Evolutionary conservation across 176 grass and related monocot species (phyloP).

Genomic region (Oryza meridionalis): DNA sequence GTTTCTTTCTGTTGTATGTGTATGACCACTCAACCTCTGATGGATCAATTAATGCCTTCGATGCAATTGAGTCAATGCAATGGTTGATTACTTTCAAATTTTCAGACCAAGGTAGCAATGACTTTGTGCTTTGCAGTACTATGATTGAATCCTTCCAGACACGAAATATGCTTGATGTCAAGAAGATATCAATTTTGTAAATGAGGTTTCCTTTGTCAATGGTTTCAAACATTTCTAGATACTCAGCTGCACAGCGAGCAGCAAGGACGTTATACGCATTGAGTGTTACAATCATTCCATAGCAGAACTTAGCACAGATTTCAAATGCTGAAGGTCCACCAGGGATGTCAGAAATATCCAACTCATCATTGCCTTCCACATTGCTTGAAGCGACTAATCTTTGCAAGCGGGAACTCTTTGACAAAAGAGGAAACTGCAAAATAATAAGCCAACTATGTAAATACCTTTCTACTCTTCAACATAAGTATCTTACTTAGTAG

Average conservation of each 20-base stretch:
- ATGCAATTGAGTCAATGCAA: slow-evolving; percentile 83
- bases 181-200: slow-evolving; percentile 97
- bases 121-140: slow-evolving; percentile 82
- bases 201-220: slow-evolving; percentile 97
- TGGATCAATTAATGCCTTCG: slow-evolving; percentile 80
- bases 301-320: slow-evolving; percentile 98
- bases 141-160: slow-evolving; percentile 97
- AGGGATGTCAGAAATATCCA: slow-evolving; percentile 87
- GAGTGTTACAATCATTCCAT: slow-evolving; percentile 91
- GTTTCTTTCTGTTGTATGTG: slow-evolving; percentile 97
- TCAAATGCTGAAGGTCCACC: slow-evolving; percentile 92
- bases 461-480: neutral
- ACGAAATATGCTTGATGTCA: slow-evolving; percentile 82
- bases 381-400: slow-evolving; percentile 68
- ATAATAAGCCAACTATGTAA: slow-evolving; percentile 11
- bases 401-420: slow-evolving; percentile 90
- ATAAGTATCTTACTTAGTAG: slow-evolving; percentile 9
- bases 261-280: slow-evolving; percentile 96
- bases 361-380: slow-evolving; percentile 69
- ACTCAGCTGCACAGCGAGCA: slow-evolving; percentile 83
- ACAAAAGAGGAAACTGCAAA: slow-evolving; percentile 96
- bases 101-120: slow-evolving; percentile 72
- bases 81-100: slow-evolving; percentile 82
- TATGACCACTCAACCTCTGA: slow-evolving; percentile 95
- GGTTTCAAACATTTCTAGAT: slow-evolving; percentile 94